Percentiles rank a stretch among this genome's conserved stretches.
phyloP scores from a whole-genome alignment of 306 rosid genomes.

The Arachis stenosperma region DNA sequence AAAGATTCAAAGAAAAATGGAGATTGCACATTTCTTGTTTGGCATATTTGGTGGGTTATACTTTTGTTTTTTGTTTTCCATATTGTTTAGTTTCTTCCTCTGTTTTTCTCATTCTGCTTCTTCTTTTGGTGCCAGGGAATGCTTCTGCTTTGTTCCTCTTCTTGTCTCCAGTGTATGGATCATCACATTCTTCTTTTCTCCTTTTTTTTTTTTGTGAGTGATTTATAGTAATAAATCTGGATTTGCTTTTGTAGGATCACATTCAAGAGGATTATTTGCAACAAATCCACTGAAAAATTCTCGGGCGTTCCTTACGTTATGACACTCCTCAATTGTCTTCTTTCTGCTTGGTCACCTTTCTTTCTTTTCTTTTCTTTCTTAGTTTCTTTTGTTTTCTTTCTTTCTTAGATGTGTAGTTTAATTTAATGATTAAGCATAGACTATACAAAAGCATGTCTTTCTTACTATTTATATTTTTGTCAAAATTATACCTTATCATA shows the following conservation, averaged over 20 bases:
- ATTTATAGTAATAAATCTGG: no score
- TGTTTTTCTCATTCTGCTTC: slow-evolving; percentile 24
- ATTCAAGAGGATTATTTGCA: slow-evolving; percentile 69
- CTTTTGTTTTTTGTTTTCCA: neutral
- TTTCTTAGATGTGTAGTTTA: neutral
- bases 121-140: slow-evolving; percentile 60
- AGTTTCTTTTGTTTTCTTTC: slow-evolving; percentile 2
- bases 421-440: no score
- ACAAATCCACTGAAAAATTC: slow-evolving; percentile 70
- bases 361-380: slow-evolving; percentile 4
- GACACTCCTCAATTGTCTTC: slow-evolving; percentile 87
- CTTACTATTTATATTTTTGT: neutral
- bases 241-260: slow-evolving; percentile 61
- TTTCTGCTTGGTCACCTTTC: slow-evolving; percentile 75
- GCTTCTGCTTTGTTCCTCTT: slow-evolving; percentile 90
- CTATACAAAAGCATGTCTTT: no score
- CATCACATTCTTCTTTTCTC: neutral
- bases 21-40: slow-evolving; percentile 62
- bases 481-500: no score
- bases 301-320: slow-evolving; percentile 93
- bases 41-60: slow-evolving; percentile 78
- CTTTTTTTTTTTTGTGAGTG: neutral
- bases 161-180: slow-evolving; percentile 79
- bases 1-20: slow-evolving; percentile 49
- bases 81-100: neutral